phyloP scores from a whole-genome alignment of 2,329 filamentous ascomycete genomes.

The Teratosphaeria epicoccoides region DNA sequence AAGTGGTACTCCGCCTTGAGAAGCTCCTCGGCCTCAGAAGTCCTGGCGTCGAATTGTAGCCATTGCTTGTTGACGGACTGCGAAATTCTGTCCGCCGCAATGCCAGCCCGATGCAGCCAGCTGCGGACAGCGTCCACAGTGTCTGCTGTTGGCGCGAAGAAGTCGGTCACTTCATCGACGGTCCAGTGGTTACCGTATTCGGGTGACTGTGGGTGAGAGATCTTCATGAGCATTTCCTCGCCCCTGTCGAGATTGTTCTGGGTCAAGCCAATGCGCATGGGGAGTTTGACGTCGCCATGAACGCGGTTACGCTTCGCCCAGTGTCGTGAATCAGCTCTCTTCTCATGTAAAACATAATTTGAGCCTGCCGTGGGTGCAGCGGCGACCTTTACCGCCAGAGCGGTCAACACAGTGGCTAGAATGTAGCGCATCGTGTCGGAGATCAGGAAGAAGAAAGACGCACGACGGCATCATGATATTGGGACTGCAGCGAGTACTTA shows the following conservation, averaged over 20 bases:
- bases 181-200: constrained; percentile 36
- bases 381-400: not conserved
- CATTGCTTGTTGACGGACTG: constrained; percentile 29
- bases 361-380: not conserved
- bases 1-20: constrained; percentile 45
- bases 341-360: not conserved
- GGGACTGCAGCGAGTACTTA: not conserved
- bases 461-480: not conserved
- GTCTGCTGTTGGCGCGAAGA: constrained; percentile 29
- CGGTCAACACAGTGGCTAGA: not conserved
- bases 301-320: constrained; percentile 28
- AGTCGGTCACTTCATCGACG: constrained; percentile 28
- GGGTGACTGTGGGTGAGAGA: constrained; percentile 30
- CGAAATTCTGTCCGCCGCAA: constrained; percentile 22
- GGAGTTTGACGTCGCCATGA: constrained; percentile 16
- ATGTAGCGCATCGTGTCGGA: not conserved
- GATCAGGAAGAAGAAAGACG: not conserved
- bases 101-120: constrained; percentile 30
- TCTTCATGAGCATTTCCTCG: constrained; percentile 23
- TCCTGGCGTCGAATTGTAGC: constrained; percentile 35
- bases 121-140: constrained; percentile 28
- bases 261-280: constrained; percentile 25
- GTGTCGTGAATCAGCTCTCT: constrained; percentile 7
- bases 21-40: constrained; percentile 30
- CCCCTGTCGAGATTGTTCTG: constrained; percentile 26